Base-by-base conservation (phyloP, 192 early-diverging fungal genomes). In the Jimgerdemannia lactiflua region DNA sequence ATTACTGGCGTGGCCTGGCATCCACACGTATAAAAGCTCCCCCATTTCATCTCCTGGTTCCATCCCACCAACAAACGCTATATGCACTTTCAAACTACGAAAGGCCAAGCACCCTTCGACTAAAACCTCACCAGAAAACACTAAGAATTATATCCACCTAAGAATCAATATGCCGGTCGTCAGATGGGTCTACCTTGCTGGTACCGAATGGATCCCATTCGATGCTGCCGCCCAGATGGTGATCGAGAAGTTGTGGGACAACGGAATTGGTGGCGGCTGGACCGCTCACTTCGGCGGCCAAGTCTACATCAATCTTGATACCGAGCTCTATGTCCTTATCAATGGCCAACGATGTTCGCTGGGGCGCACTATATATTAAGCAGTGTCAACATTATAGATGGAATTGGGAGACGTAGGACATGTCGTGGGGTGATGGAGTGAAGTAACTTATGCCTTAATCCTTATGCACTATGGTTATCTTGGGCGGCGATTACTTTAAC, bases 151-250 rank as follows among this genome's bases (percentile, higher is more conserved):
- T 29, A 29, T 29, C 29, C 1, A 29, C 29, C 29, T 29, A 29
- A 29, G 29, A 29, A 29, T 29, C 29, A 1, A 29, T 29, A 29
- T 29, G 29, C 29, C 65, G 72, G 20, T 66, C 40, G 64, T 41
- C 29, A 66, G 44, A 65, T 74, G 72, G 72, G 72, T 74, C 43
- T 74, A 74, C 41, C 59, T 64, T 44, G 65, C 72, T 41, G 72
- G 72, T 44, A 67, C 72, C 39, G 59, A 64, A 40, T 74, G 72
- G 72, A 66, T 74, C 29, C 67, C 65, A 14, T 74, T 74, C 67
- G 72, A 74, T 11, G 59, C 64, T 64, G 64, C 72, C 29, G 43
- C 72, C 42, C 72, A 74, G 44, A 3, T n/a, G 19, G 4, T 74
- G 8, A 74, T 74, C 44, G 72, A 74, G 43, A 18, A 49, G 4